phyloP scores from a whole-genome alignment of 2,329 filamentous ascomycete species.

The Nemania sp. region DNA sequence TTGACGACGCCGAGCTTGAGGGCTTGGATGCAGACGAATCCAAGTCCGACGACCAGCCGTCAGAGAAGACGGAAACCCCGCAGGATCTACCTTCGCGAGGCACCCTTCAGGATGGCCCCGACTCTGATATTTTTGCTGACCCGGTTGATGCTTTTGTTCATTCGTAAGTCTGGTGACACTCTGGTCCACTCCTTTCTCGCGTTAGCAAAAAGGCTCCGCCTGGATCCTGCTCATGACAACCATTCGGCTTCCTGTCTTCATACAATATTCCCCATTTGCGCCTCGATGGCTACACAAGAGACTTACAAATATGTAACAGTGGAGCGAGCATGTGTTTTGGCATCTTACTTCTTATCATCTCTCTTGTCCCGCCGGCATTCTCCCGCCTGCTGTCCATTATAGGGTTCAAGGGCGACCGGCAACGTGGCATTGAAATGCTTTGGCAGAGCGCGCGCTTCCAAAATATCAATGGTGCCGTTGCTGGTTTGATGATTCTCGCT shows the following conservation, averaged over 20 bases:
- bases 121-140: conserved; percentile 69
- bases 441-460: conserved; percentile 87
- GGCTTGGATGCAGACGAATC: conserved; percentile 62
- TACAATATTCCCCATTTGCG: not conserved
- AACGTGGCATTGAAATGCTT: conserved; percentile 80
- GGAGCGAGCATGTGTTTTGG: conserved; percentile 91
- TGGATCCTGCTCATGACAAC: not conserved
- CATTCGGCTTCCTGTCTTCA: not conserved
- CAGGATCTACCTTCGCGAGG: conserved; percentile 2
- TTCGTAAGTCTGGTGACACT: conserved; percentile 26
- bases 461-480: conserved; percentile 92
- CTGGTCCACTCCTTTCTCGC: not conserved
- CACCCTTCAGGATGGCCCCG: conserved; percentile 49
- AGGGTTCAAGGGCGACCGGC: conserved; percentile 87
- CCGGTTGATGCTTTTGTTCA: conserved; percentile 87
- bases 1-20: conserved; percentile 47
- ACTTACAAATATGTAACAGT: conserved; percentile 48
- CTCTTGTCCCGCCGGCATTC: conserved; percentile 89
- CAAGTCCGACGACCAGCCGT: conserved; percentile 48
- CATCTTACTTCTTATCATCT: conserved; percentile 82
- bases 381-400: conserved; percentile 84
- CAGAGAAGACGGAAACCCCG: conserved; percentile 1
- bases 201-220: not conserved
- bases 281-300: not conserved
- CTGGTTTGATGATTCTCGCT: conserved; percentile 76